Evolutionary conservation across 371 early-diverging fungal species (phyloP), one percentile per base, ranked within the genome.

Genomic region (Syncephalis plumigaleata): DNA sequence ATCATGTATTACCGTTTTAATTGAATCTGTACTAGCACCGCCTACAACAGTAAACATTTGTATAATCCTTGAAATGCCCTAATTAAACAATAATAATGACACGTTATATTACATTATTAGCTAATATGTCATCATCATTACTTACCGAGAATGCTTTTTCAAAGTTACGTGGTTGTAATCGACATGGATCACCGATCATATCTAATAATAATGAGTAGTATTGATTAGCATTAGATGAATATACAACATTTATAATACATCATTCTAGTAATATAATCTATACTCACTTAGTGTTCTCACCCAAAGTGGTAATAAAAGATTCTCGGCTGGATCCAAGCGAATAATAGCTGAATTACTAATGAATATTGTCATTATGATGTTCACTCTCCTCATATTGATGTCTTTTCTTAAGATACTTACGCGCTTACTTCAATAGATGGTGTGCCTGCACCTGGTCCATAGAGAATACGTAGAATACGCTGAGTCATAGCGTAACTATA

Each of bases 81-180:
- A 31, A 31, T 31, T 31, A 7, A 11, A 4, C 11, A 27, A 80
- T 66, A 0, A 67, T 31, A 31, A 7, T 31, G 11, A 31, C 11
- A 31, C 31, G 4, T 31, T 11, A 31, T 31, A 31, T 7, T 31
- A 31, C 31, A 31, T 11, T 11, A 31, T 31, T 11, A 7, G 11
- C 31, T 31, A 31, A 25, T 77, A 78, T 3, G 81, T 73, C 13
- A 81, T 61, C 17, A 67, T 57, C 13, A n/a, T 76, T 69, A 22
- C 82, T 70, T 0, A 83, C 81, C 48, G 67, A 58, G 44, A 86
- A 72, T 1, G 80, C 73, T 1, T 74, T 55, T 2, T 73, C 61
- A 53, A 80, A 82, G 50, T 80, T 84, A n/a, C 55, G 37, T 1
- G 81, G 58, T 15, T 67, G 63, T 17, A 82, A 64, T 9, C 60